These are phyloP conservation scores for Friedmanniomyces endolithicus DNA, from an alignment of 495 filamentous ascomycete species.

Conservation along the genomic window DNA sequence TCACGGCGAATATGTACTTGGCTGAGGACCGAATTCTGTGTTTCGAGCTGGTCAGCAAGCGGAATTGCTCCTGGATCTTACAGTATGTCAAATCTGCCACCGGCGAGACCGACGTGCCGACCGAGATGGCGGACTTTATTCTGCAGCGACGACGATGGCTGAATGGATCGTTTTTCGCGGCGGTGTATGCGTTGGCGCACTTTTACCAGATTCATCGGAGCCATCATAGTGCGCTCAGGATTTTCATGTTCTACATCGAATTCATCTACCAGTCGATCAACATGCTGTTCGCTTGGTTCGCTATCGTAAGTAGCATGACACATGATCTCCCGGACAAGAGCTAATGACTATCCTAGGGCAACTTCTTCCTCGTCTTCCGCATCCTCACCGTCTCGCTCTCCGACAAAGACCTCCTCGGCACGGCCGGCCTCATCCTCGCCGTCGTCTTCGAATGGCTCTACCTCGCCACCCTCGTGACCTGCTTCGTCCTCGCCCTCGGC, in stretches of 20 bases:
- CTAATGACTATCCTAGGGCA: slow-evolving; percentile 43
- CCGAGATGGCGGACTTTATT: slow-evolving; percentile 87
- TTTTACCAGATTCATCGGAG: slow-evolving; percentile 90
- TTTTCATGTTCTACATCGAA: slow-evolving; percentile 80
- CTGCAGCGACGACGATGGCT: slow-evolving; percentile 93
- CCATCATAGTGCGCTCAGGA: slow-evolving; percentile 75
- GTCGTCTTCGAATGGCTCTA: slow-evolving; percentile 96
- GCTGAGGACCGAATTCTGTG: slow-evolving; percentile 98
- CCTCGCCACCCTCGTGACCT: slow-evolving; percentile 77
- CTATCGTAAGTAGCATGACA: slow-evolving; percentile 45
- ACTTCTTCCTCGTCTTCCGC: slow-evolving; percentile 98
- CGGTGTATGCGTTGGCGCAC: slow-evolving; percentile 87
- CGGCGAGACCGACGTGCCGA: slow-evolving; percentile 96
- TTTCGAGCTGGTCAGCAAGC: slow-evolving; percentile 95
- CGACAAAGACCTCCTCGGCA: slow-evolving; percentile 51
- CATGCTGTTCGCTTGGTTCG: slow-evolving; percentile 99
- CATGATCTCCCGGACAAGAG: not conserved
- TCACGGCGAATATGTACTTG: slow-evolving; percentile 99
- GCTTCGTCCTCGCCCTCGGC: slow-evolving; percentile 88
- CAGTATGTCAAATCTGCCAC: slow-evolving; percentile 96
- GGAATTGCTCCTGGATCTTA: slow-evolving; percentile 91
- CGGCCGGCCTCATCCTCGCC: slow-evolving; percentile 62
- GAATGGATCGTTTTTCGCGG: slow-evolving; percentile 97
- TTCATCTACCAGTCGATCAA: slow-evolving; percentile 88
- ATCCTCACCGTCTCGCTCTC: slow-evolving; percentile 84